Conservation (phyloP, 805 yeast species). For the Metschnikowia baotianmanensis region DNA sequence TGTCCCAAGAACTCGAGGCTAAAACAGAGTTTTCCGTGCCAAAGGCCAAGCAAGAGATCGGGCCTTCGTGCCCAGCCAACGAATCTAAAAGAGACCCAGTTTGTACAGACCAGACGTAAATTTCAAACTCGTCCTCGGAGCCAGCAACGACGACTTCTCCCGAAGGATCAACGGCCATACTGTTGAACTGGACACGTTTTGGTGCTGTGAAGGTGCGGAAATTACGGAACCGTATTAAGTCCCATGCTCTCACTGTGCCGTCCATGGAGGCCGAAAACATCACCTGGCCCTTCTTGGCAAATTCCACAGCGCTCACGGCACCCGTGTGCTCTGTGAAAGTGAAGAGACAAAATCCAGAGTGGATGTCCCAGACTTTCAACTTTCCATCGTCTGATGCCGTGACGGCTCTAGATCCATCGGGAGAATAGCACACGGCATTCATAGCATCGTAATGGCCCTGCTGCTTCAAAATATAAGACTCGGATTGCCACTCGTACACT, state of each 20-base stretch:
- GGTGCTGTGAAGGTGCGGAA: conserved; percentile 94
- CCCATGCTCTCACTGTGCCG: conserved; percentile 98
- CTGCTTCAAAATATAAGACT: conserved; percentile 89
- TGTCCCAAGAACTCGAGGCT: conserved; percentile 96
- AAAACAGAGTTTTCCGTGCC: conserved; percentile 73
- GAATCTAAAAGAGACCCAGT: conserved; percentile 88
- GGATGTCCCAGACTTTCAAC: conserved; percentile 93
- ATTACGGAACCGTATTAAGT: conserved; percentile 85
- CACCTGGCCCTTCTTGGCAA: conserved; percentile 88
- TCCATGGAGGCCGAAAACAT: conserved; percentile 88
- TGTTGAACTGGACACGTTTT: conserved; percentile 79
- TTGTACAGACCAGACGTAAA: conserved; percentile 97
- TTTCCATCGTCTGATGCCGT: conserved; percentile 98
- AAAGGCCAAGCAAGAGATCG: conserved; percentile 83
- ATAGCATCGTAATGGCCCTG: conserved; percentile 96
- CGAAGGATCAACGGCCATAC: conserved; percentile 93
- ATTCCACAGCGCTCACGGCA: conserved; percentile 82
- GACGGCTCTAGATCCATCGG: conserved; percentile 89
- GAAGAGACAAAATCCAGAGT: conserved; percentile 86
- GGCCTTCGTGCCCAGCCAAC: conserved; percentile 92
- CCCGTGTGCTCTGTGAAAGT: conserved; percentile 91
- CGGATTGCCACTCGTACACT: conserved; percentile 99
- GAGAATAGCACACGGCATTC: conserved; percentile 82
- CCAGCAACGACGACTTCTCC: conserved; percentile 98
- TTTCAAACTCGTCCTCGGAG: conserved; percentile 82